Evolutionary conservation across 208 protist species (phyloP).

Genomic region (Naegleria fowleri): DNA sequence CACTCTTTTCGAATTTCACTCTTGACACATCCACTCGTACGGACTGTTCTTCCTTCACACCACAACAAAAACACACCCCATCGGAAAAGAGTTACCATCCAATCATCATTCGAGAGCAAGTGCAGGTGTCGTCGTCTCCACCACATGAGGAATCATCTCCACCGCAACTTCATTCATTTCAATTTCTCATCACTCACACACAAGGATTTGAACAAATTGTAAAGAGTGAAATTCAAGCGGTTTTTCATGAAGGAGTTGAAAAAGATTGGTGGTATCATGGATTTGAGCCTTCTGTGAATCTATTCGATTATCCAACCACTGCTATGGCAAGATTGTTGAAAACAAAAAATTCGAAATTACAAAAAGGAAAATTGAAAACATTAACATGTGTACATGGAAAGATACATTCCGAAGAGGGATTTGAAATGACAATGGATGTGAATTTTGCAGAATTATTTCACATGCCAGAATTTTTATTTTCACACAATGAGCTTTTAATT

Average conservation of each 20-base stretch:
- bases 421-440: not conserved
- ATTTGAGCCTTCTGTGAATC: not conserved
- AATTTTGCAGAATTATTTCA: not conserved
- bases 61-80: too few species aligned
- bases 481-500: not conserved
- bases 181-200: not conserved
- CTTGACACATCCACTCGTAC: too few species aligned
- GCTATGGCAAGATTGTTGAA: not conserved
- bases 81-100: too few species aligned
- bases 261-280: not conserved
- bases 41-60: too few species aligned
- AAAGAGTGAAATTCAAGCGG: not conserved
- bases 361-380: not conserved
- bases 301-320: not conserved
- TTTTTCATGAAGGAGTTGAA: not conserved
- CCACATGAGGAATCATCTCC: too few species aligned
- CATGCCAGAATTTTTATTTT: not conserved
- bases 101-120: too few species aligned
- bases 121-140: too few species aligned
- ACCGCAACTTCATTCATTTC: too few species aligned
- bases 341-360: not conserved
- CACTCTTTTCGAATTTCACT: too few species aligned
- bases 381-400: not conserved
- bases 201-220: not conserved
- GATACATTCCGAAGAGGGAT: too few species aligned